Conservation (phyloP, 2,329 filamentous ascomycete species). For the Aspergillus spinulosporus region DNA sequence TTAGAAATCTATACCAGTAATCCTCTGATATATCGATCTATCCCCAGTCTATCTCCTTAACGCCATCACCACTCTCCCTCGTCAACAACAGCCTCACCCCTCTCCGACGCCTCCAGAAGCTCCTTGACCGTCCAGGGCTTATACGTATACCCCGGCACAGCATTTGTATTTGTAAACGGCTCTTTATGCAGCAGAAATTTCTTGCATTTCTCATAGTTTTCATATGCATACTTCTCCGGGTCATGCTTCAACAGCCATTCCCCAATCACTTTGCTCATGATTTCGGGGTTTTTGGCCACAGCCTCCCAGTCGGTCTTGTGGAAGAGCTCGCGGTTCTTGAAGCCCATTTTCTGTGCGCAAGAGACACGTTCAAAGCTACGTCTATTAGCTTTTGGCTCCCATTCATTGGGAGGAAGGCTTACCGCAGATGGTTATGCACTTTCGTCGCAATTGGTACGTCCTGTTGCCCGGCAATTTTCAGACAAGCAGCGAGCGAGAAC, state of each 20-base stretch:
- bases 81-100: background rate
- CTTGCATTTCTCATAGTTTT: background rate
- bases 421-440: background rate
- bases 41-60: too few relatives aligned
- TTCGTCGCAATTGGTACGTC: background rate
- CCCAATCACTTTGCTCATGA: background rate
- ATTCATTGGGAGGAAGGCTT: background rate
- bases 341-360: background rate
- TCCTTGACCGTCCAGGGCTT: background rate
- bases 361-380: background rate
- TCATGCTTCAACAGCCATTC: background rate
- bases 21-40: too few relatives aligned
- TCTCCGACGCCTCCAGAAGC: background rate
- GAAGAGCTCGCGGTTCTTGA: background rate
- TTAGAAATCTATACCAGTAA: conserved; percentile 2
- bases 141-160: background rate
- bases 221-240: background rate
- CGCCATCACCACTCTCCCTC: background rate
- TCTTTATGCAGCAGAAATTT: too few relatives aligned
- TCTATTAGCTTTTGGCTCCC: background rate
- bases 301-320: background rate
- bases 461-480: background rate
- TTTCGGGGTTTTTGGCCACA: background rate
- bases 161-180: background rate
- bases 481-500: background rate